Evolutionary conservation across 2,329 filamentous ascomycete species (phyloP).

Genomic region (Nothopassalora personata): DNA sequence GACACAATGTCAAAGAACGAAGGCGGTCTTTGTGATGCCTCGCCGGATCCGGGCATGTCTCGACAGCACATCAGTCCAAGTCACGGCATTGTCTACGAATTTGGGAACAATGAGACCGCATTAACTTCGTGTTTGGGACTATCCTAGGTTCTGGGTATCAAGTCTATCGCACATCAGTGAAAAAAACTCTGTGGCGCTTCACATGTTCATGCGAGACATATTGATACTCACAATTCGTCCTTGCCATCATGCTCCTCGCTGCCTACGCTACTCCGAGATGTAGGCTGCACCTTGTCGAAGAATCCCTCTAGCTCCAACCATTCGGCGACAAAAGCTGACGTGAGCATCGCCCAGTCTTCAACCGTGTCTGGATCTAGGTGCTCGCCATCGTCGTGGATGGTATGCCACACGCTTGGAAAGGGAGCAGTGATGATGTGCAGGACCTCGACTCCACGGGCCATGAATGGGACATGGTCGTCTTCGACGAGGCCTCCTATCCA

Average conservation of each 20-base stretch:
- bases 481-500: slow-evolving; percentile 50
- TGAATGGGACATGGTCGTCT: slow-evolving; percentile 91
- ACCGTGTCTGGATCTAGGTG: slow-evolving; percentile 76
- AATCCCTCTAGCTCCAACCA: slow-evolving; percentile 78
- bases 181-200: background rate
- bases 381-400: slow-evolving; percentile 71
- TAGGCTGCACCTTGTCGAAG: slow-evolving; percentile 32
- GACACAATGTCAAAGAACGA: background rate
- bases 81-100: background rate
- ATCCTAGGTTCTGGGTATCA: background rate
- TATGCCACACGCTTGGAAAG: slow-evolving; percentile 86
- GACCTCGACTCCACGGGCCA: slow-evolving; percentile 77
- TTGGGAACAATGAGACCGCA: background rate
- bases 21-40: background rate
- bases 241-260: slow-evolving; percentile 2
- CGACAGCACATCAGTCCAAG: background rate
- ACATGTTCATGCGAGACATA: background rate
- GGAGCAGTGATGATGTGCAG: slow-evolving; percentile 81
- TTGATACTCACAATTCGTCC: slow-evolving; percentile 20
- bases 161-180: background rate
- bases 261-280: background rate
- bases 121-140: background rate
- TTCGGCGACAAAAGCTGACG: slow-evolving; percentile 79
- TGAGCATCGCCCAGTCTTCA: slow-evolving; percentile 80
- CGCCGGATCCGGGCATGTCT: background rate